Conservation (phyloP, 2,329 filamentous ascomycete species). For the Chaetoscypha palmicola region DNA sequence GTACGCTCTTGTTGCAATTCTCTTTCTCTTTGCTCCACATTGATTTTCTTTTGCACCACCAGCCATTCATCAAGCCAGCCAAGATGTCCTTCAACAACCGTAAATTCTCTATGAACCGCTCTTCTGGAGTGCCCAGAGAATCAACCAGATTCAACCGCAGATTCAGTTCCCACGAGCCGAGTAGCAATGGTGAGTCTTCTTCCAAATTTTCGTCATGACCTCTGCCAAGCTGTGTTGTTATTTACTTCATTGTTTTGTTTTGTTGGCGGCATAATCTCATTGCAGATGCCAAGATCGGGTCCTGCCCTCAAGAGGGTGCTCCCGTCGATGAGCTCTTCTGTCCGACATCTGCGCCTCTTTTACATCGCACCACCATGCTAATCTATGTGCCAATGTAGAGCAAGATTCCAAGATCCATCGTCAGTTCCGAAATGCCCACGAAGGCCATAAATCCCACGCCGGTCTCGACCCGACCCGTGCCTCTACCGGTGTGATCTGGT, state of each 20-base stretch:
- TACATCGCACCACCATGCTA: no score
- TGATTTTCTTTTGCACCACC: no score
- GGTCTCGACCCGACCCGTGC: conserved; percentile 82
- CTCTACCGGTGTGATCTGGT: conserved; percentile 93
- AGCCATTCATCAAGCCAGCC: no score
- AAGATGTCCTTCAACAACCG: conserved; percentile 42
- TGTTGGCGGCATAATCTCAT: background rate
- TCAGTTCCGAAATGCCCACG: conserved; percentile 83
- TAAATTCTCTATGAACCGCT: conserved; percentile 62
- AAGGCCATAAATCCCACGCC: conserved; percentile 84
- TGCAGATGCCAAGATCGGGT: background rate
- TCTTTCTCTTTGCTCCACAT: no score
- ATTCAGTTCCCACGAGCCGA: conserved; percentile 54
- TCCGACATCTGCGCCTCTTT: no score
- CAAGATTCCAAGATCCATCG: conserved; percentile 76
- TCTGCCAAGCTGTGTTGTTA: background rate
- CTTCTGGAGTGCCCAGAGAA: conserved; percentile 53
- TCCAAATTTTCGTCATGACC: background rate
- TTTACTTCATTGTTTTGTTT: background rate
- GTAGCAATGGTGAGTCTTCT: conserved; percentile 43
- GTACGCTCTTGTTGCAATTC: no score
- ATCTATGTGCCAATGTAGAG: no score
- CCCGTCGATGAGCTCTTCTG: no score
- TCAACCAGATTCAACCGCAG: conserved; percentile 37
- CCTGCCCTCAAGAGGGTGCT: no score